Conservation (phyloP, 805 yeast genomes). For the Millerozyma acaciae region DNA sequence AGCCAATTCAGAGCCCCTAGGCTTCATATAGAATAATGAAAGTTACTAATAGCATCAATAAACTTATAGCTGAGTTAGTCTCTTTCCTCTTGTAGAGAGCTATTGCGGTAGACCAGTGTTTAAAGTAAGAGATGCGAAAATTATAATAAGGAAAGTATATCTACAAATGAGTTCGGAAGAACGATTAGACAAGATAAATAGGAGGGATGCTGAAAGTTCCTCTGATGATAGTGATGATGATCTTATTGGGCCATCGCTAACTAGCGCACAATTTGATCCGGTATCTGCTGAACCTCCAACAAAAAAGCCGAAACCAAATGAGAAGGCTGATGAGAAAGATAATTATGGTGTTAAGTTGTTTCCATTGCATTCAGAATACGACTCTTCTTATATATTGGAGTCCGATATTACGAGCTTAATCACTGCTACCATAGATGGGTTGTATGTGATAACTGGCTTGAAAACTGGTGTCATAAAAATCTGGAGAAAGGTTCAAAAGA, state of each 20-base stretch:
- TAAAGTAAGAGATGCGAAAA: too few relatives aligned
- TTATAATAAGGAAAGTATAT: too few relatives aligned
- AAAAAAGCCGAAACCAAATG: slow-evolving; percentile 1
- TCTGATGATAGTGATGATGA: slow-evolving; percentile 8
- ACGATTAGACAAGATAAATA: too few relatives aligned
- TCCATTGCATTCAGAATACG: slow-evolving; percentile 2
- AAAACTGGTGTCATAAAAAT: slow-evolving; percentile 18
- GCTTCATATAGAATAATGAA: too few relatives aligned
- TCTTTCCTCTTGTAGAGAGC: too few relatives aligned
- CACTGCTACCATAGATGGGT: slow-evolving; percentile 9
- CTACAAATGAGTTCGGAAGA: too few relatives aligned
- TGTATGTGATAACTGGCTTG: slow-evolving; percentile 15
- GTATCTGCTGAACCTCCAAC: too few relatives aligned
- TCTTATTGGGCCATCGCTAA: slow-evolving; percentile 8
- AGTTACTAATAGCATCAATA: too few relatives aligned
- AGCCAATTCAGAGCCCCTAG: too few relatives aligned
- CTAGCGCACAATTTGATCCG: too few relatives aligned
- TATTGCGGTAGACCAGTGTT: too few relatives aligned
- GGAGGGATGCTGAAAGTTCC: slow-evolving; percentile 3
- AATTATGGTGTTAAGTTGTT: slow-evolving; percentile 1
- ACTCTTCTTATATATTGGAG: slow-evolving; percentile 10
- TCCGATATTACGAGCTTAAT: slow-evolving; percentile 12
- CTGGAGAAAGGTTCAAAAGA: slow-evolving; percentile 12
- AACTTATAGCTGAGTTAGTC: too few relatives aligned
- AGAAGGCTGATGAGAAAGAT: slow-evolving; percentile 2